Conservation (phyloP, 2,329 filamentous ascomycete genomes). For the Stagonosporopsis chrysanthemi region DNA sequence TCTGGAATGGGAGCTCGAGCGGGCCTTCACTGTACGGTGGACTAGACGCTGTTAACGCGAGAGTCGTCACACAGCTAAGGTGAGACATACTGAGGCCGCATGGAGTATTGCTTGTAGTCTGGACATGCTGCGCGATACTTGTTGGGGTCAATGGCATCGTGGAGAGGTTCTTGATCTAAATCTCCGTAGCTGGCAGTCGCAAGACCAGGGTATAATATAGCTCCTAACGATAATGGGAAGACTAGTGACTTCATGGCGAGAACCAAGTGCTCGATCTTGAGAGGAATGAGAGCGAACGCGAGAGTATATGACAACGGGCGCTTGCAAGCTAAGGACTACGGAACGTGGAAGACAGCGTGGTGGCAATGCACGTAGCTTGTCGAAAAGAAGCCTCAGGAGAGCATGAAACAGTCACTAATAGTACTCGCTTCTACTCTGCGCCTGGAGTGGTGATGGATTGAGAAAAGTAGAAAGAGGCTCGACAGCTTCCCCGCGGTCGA, state of each 20-base stretch:
- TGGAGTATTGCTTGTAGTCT: constrained; percentile 69
- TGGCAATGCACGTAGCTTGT: neutral
- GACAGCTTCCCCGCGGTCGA: constrained; percentile 15
- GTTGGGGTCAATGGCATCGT: constrained; percentile 38
- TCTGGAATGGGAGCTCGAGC: constrained; percentile 82
- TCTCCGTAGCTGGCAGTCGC: constrained; percentile 22
- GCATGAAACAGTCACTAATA: too few relatives aligned
- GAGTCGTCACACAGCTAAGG: too few relatives aligned
- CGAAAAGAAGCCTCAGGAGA: neutral
- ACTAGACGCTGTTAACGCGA: constrained; percentile 55
- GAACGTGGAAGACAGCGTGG: constrained; percentile 1
- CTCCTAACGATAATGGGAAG: constrained; percentile 17
- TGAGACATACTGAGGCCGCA: constrained; percentile 62
- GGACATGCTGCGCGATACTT: constrained; percentile 64
- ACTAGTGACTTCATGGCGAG: constrained; percentile 27
- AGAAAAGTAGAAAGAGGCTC: neutral
- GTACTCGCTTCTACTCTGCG: neutral
- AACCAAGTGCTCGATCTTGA: too few relatives aligned
- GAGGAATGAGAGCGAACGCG: neutral
- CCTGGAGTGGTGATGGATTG: neutral
- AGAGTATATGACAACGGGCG: neutral
- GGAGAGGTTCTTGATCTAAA: constrained; percentile 42
- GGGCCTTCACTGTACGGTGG: constrained; percentile 81
- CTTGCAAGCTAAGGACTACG: constrained; percentile 1
- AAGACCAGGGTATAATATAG: constrained; percentile 17